A percentile compares a stretch with the other conserved stretches of the same genome.
Evolutionary conservation across 2,329 filamentous ascomycete genomes (phyloP).

Genomic region (Clarireedia hainanense): DNA sequence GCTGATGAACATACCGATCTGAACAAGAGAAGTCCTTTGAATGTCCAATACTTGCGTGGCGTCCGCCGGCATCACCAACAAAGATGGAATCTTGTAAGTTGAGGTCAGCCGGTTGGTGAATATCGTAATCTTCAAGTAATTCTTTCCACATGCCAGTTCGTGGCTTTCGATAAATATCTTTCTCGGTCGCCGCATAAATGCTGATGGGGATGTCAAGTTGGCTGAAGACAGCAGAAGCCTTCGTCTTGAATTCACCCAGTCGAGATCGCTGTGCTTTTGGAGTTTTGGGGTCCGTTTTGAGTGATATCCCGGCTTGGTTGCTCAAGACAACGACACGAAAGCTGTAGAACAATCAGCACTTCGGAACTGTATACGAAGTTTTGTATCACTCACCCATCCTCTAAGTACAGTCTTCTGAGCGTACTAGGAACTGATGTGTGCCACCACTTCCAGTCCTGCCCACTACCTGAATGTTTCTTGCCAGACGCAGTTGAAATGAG

Average conservation of each 20-base stretch:
- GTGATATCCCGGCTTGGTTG: slow-evolving; percentile 77
- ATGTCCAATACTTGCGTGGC: slow-evolving; percentile 38
- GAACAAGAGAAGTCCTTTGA: slow-evolving; percentile 58
- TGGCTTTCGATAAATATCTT: slow-evolving; percentile 81
- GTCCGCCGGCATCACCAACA: slow-evolving; percentile 76
- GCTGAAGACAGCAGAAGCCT: slow-evolving; percentile 60
- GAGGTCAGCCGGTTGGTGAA: slow-evolving; percentile 41
- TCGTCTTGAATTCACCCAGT: slow-evolving; percentile 74
- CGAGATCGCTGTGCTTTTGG: slow-evolving; percentile 60
- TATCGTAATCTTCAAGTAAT: slow-evolving; percentile 43
- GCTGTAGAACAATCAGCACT: slow-evolving; percentile 33
- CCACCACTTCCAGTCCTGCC: slow-evolving; percentile 94
- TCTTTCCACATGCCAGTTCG: slow-evolving; percentile 81
- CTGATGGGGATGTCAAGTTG: slow-evolving; percentile 68
- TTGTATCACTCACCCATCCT: slow-evolving; percentile 51
- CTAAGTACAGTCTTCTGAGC: slow-evolving; percentile 56
- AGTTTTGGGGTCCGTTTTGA: slow-evolving; percentile 65
- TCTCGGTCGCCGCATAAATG: slow-evolving; percentile 78
- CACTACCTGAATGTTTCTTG: slow-evolving; percentile 64
- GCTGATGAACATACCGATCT: slow-evolving; percentile 34
- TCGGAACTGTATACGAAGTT: background rate
- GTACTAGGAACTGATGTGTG: slow-evolving; percentile 58
- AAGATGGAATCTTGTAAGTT: slow-evolving; percentile 70
- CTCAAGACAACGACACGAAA: slow-evolving; percentile 74
- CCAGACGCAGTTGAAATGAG: slow-evolving; percentile 74